Conservation (phyloP, 2,329 filamentous ascomycete species). For the Ophiostoma triangulosporum region DNA sequence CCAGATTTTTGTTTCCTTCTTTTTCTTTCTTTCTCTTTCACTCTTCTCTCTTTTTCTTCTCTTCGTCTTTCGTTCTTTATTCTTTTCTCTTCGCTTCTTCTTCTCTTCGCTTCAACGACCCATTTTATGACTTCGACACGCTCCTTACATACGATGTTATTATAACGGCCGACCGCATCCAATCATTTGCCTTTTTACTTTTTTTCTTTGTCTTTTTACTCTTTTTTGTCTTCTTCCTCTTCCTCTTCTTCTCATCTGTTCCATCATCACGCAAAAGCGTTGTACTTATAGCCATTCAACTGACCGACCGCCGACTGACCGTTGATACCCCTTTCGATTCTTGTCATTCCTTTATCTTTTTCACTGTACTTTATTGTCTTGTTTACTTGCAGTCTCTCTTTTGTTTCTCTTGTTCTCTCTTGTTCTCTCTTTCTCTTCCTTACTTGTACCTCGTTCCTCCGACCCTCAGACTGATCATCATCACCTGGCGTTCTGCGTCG, state of each 20-base stretch:
- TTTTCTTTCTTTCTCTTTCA: background rate
- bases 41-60: background rate
- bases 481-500: background rate
- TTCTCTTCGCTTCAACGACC: background rate
- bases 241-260: background rate
- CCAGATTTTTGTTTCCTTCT: background rate
- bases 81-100: background rate
- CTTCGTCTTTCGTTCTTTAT: background rate
- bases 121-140: slow-evolving; percentile 1
- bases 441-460: background rate
- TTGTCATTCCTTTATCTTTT: background rate
- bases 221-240: background rate
- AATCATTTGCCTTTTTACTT: background rate
- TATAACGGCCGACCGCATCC: background rate
- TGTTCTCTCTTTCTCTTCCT: background rate
- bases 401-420: background rate
- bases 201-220: background rate
- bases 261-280: background rate
- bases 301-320: slow-evolving; percentile 1
- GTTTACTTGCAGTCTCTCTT: background rate
- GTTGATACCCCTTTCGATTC: slow-evolving; percentile 1
- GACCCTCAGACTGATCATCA: background rate
- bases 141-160: slow-evolving; percentile 3
- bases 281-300: background rate
- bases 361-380: background rate